Base-by-base conservation (phyloP, 306 rosid genomes). In the Cyclanthera cordifolia region DNA sequence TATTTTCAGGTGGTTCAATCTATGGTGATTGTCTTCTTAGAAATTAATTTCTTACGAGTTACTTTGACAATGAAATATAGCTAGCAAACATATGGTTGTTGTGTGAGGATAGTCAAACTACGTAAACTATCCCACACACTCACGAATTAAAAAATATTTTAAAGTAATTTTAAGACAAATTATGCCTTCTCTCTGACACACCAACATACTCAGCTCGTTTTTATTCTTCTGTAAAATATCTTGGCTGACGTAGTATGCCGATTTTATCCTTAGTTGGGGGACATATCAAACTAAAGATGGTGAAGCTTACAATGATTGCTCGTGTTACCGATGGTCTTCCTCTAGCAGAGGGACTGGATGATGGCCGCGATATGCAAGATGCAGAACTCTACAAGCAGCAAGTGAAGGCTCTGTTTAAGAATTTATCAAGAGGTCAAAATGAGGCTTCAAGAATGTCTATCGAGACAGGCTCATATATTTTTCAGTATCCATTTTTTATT, bases 281-380 rank as follows among this genome's bases (percentile, higher is more conserved):
- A 75, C 67, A 70, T 73, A 74, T 80, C 64, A 67, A 76, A 74
- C 72, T 51, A 73, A 86, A 88, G 86, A 94, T 94, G 99, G 99
- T 94, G 79, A 94, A 90, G 81, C 79, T 94, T 87, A 94, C 97
- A 3, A 79, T 94, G 97, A 86, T 94, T 79, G 99, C 99, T 32
- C 99, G 99, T 64, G 90, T 90, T 73, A 94, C 93, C 46, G 99
- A 90, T 73, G 99, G 99, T 66, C 99, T 94, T 83, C 91, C 89
- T 15, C 81, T 90, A 53, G 99, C 84, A 76, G 99, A 94, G 81
- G 99, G 99, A 73, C 77, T 94, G 76, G 97, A 94, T 81, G 96
- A 94, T 71, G 87, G 90, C 12, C 95, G 96, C 46, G 99, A 88
- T 83, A 48, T 94, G 53, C 79, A 80, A 72, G 97, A 94, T 74